These are phyloP conservation scores for Sorghum bicolor DNA, from an alignment of 176 grass and related monocot species.

Conservation along the genomic window DNA sequence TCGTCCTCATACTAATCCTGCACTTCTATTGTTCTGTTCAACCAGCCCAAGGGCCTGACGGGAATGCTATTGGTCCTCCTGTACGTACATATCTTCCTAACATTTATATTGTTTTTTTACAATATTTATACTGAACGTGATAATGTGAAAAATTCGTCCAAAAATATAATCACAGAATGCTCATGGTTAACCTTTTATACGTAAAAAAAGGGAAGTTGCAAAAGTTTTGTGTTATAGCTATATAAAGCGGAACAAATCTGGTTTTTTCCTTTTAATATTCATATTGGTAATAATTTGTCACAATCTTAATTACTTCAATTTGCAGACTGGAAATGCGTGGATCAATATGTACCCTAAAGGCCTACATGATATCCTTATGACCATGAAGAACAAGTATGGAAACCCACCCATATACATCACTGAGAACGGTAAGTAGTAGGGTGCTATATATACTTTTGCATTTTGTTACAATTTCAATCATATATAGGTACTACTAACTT, in stretches of 20 bases:
- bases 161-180: background rate
- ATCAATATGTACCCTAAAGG: conserved; percentile 11
- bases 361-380: conserved; percentile 12
- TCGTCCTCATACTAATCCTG: background rate
- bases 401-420: conserved; percentile 41
- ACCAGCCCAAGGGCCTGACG: background rate
- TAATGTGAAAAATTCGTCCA: background rate
- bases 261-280: background rate
- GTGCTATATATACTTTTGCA: background rate
- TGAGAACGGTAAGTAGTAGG: conserved; percentile 42
- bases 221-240: background rate
- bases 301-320: background rate
- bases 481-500: background rate
- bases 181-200: background rate
- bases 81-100: background rate
- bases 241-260: background rate
- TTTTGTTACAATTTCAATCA: background rate
- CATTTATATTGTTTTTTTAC: background rate
- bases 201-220: background rate
- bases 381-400: conserved; percentile 26
- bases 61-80: background rate
- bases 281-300: background rate
- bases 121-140: background rate
- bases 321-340: conserved; percentile 3
- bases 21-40: background rate